Conservation (phyloP, 495 filamentous ascomycete species). For the Choiromyces venosus region DNA sequence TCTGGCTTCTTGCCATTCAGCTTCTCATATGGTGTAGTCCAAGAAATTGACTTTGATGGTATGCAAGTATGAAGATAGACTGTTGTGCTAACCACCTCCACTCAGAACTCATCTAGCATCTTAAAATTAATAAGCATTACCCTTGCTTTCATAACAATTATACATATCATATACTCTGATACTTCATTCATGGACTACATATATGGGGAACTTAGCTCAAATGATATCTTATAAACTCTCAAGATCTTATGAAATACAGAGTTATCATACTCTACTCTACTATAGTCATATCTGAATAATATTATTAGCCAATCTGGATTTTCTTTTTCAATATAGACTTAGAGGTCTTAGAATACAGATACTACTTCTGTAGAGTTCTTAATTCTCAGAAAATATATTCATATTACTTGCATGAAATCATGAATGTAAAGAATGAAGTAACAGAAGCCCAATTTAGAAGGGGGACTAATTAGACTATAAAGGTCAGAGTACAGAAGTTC, state of each 20-base stretch:
- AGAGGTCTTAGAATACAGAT: neutral
- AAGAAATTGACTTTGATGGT: neutral
- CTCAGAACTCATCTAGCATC: neutral
- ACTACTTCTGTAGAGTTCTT: neutral
- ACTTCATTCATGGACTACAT: constrained; percentile 2
- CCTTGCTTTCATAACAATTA: neutral
- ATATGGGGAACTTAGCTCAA: constrained; percentile 3
- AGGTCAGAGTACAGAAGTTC: neutral
- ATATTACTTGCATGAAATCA: neutral
- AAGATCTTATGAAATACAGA: neutral
- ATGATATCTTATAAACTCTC: neutral
- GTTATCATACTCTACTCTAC: constrained; percentile 6
- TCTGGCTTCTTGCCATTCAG: no score
- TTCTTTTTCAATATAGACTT: no score
- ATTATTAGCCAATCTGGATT: neutral
- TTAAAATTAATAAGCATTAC: neutral
- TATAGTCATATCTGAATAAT: constrained; percentile 4
- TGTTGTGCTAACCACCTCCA: neutral
- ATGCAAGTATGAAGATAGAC: neutral
- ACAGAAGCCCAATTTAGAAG: neutral
- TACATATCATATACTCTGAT: neutral
- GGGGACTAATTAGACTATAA: neutral
- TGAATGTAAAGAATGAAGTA: constrained; percentile 7
- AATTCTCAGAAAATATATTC: neutral
- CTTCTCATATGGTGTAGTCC: neutral